These are phyloP conservation scores for Trametes versicolor DNA, from an alignment of 1,284 basidiomycete genomes.

Conservation along the genomic window DNA sequence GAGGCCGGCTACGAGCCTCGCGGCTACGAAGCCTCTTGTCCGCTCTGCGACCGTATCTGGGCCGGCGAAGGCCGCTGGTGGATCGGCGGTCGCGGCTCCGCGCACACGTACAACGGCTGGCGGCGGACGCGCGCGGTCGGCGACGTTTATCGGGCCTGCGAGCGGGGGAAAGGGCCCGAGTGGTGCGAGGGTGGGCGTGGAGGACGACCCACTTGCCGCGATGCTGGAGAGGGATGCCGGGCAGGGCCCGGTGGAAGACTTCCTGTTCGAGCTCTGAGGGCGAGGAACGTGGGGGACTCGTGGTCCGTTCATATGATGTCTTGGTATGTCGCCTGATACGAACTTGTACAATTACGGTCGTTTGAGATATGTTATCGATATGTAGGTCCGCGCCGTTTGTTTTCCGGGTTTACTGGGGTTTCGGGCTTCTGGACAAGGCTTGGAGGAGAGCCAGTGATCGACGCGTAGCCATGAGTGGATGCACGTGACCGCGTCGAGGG, in stretches of 20 bases:
- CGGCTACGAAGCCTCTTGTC: background rate
- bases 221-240: conserved; percentile 16
- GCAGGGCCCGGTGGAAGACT: conserved; percentile 21
- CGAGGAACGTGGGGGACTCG: background rate
- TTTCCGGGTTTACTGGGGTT: background rate
- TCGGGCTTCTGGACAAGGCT: background rate
- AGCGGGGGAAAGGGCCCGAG: conserved; percentile 1
- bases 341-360: background rate
- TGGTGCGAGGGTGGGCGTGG: conserved; percentile 5
- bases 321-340: background rate
- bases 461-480: background rate
- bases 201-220: conserved; percentile 11
- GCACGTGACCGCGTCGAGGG: conserved; percentile 6
- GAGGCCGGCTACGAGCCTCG: background rate
- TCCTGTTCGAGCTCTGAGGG: conserved; percentile 23
- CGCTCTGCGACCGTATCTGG: background rate
- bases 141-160: conserved; percentile 15
- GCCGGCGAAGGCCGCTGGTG: background rate
- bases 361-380: background rate
- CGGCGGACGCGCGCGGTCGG: conserved; percentile 19
- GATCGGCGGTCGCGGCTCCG: background rate
- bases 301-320: background rate
- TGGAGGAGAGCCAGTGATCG: background rate
- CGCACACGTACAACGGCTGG: conserved; percentile 1
- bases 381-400: background rate